Base-by-base conservation (phyloP, 495 filamentous ascomycete species). In the Echria macrotheca region DNA sequence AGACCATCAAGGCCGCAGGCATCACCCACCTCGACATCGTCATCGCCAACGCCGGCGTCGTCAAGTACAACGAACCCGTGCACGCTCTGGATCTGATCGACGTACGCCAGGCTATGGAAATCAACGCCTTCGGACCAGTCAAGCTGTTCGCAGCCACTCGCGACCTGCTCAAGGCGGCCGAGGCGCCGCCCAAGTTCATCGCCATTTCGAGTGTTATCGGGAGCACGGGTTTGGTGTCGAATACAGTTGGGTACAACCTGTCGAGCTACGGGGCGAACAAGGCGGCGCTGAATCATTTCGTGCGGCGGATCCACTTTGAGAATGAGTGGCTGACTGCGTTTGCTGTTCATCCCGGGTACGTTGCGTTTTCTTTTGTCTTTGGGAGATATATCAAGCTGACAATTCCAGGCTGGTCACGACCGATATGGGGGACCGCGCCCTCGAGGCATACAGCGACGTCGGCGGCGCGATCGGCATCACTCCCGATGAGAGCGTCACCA, bases 241-340 rank as follows among this genome's bases (percentile, higher is more conserved):
- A n/a, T 15, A 29, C 21, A 14, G 41, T 14, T 4, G 14, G 3
- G 14, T 44, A 26, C 18, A 25, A 25, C 24, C 24, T 44, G 10
- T 22, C 23, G 3, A 26, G 41, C 1, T 76, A 77, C 43, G 70
- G 53, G 0, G 49, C 66, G 0, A 60, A 57, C 17, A 78, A 78
- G 50, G 53, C 60, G 5, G 61, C 65, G 3, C 57, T 61, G 18
- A 63, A 75, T 41, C 75, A 61, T 56, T 50, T 71, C n/a, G 66
- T 64, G 8, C 55, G 56, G 26, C 54, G 56, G 17, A 68, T 72
- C 4, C 50, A 72, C 23, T 33, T 32, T 5, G 70, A 76, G 50
- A 61, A 73, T 19, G 48, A 53, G 7, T 59, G 63, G 55, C 50
- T 74, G n/a, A 65, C 48, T 6, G 64, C 65, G 1, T 71, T 74